Base-by-base conservation (phyloP, 2,329 filamentous ascomycete genomes). In the Aurifilum marmelostoma region DNA sequence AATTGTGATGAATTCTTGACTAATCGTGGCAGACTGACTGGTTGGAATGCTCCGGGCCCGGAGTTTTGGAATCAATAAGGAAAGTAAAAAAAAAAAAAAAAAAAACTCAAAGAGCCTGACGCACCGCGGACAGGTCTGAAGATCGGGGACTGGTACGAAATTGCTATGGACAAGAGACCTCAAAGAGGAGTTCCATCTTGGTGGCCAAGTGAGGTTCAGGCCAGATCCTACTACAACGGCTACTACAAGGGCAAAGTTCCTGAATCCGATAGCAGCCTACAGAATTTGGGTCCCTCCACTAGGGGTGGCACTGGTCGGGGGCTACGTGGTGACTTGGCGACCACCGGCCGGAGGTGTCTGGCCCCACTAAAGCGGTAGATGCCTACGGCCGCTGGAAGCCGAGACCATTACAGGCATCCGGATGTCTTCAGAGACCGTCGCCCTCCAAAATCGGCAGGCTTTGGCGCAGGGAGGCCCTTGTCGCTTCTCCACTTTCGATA, bases 1-100 rank as follows among this genome's bases (percentile, higher is more conserved):
- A 18, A 29, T 54, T 56, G 52, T 56, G 52, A 27, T 29, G 9
- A 56, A 56, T 56, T 29, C 52, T 56, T 56, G 52, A 56, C 52
- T 18, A 56, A 56, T 56, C 16, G 7, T 56, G 52, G 7, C 52
- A 56, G 52, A 32, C 52, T 18, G 52, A 11, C 5, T n/a, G 43
- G 43, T 29, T 54, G 50, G 9, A 54, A 27, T 11, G 18, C 27
- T 56, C 24, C 52, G 52, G 43, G 27, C 52, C 52, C 52, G 52
- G 52, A 32, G 11, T 47, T n/a, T 11, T 47, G 21, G 8, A 47
- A 47, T 8, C 12, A 16, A 5, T 3, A 16, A 24, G 24, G 11
- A 5, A 21, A 16, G 12, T 7, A 9, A 21, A 56, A 29, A 7
- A 6, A 56, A 32, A 3, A n/a, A n/a, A n/a, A 12, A 39, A 39